Evolutionary conservation across 1,139 yeast species (phyloP), one percentile per base, ranked within the genome.

Genomic region (Hemisphaericaspora lyxosophila): DNA sequence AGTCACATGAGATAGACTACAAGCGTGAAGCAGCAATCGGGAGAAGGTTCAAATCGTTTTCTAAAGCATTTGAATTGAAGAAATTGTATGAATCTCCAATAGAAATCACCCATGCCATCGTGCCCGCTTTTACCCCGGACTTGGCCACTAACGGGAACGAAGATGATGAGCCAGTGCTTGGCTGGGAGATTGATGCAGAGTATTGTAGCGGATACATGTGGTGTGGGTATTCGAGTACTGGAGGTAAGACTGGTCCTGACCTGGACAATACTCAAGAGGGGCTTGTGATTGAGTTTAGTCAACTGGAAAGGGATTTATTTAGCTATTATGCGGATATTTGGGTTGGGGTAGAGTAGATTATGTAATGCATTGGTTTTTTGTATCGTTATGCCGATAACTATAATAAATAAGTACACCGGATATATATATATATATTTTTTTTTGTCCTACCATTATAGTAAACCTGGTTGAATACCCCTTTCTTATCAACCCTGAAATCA

Each of bases 171-270:
- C 69, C 69, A 22, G 47, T 46, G 23, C 47, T 49, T 42, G 67
- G 63, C 7, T 63, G 69, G 69, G 33, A 37, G 17, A 60, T 61
- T 43, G 44, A 37, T 12, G 28, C 13, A 3, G 39, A 34, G 27
- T 69, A 67, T 36, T 70, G 77, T 53, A 60, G 61, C 24, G 59
- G 65, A 9, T 70, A 70, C 41, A 49, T 68, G 25, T 70, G 73
- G 67, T 70, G 76, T 59, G 74, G 70, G 2, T 70, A 65, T 47
- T 63, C 67, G 29, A 46, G 54, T 13, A 57, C 70, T 39, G 76
- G 75, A 32, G 75, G 68, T 7, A 45, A 34, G 64, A 61, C 56
- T 12, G 41, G 13, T 22, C 22, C 50, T 31, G 62, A 59, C 9
- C 38, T 32, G 4, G 62, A 59, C 32, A 61, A 54, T 37, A 51